These are phyloP conservation scores for Apiotrichum akiyoshidainum DNA, from an alignment of 1,284 basidiomycete species.

Conservation along the genomic window DNA sequence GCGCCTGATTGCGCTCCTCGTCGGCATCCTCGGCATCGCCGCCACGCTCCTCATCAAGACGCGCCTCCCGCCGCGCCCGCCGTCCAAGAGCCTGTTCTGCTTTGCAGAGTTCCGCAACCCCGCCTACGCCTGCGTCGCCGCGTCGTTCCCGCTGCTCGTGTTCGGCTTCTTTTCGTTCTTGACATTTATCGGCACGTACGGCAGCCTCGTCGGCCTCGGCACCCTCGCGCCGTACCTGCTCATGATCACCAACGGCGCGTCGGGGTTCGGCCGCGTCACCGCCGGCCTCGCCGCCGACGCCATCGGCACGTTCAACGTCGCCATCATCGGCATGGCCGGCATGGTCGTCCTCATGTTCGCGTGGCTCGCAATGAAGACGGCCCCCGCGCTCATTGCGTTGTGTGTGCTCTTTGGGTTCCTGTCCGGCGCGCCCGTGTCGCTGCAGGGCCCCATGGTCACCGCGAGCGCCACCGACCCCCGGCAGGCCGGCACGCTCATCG, in stretches of 20 bases:
- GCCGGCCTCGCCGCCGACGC: slow-evolving; percentile 31
- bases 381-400: slow-evolving; percentile 26
- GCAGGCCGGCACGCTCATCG: slow-evolving; percentile 41
- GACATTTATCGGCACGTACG: slow-evolving; percentile 41
- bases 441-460: slow-evolving; percentile 38
- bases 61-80: slow-evolving; percentile 32
- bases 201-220: slow-evolving; percentile 27
- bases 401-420: slow-evolving; percentile 37
- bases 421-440: slow-evolving; percentile 33
- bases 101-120: slow-evolving; percentile 33
- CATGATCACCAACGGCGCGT: slow-evolving; percentile 37
- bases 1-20: slow-evolving; percentile 38
- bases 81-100: slow-evolving; percentile 35
- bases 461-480: slow-evolving; percentile 32
- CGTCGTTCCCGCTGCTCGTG: slow-evolving; percentile 27
- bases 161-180: slow-evolving; percentile 39
- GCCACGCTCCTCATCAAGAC: slow-evolving; percentile 35
- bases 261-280: slow-evolving; percentile 32
- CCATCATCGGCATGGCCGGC: slow-evolving; percentile 22
- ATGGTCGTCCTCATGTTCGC: slow-evolving; percentile 35
- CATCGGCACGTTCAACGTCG: slow-evolving; percentile 37
- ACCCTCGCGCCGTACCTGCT: slow-evolving; percentile 39
- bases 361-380: slow-evolving; percentile 32
- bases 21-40: slow-evolving; percentile 21
- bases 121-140: slow-evolving; percentile 30